Percentiles rank a stretch among this genome's conserved stretches.
These are phyloP conservation scores for Rutstroemia sp. DNA, from an alignment of 2,329 filamentous ascomycete genomes.

Conservation along the genomic window DNA sequence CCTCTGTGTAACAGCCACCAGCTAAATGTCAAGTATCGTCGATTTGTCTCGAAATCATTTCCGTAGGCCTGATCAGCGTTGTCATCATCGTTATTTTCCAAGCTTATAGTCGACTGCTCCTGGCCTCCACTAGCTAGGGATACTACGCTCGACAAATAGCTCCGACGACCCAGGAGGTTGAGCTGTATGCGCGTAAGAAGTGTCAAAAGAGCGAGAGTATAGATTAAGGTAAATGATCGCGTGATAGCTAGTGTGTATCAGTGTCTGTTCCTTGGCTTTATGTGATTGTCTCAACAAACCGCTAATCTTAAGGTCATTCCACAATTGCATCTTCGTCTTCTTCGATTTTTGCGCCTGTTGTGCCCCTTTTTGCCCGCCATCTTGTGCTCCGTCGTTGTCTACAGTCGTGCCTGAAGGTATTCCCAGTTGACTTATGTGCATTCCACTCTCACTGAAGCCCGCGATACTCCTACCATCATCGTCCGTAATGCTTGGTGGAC, in stretches of 20 bases:
- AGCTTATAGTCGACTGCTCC: slow-evolving; percentile 67
- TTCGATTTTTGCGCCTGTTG: slow-evolving; percentile 43
- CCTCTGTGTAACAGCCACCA: slow-evolving; percentile 96
- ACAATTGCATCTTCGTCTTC: slow-evolving; percentile 86
- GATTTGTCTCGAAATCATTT: slow-evolving; percentile 92
- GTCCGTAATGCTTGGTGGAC: slow-evolving; percentile 60
- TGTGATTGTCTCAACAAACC: slow-evolving; percentile 48
- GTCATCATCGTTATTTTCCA: slow-evolving; percentile 92
- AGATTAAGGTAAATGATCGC: slow-evolving; percentile 82
- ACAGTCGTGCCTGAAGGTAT: slow-evolving; percentile 44
- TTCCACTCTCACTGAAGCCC: slow-evolving; percentile 73
- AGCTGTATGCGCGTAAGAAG: slow-evolving; percentile 93
- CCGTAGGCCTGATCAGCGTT: slow-evolving; percentile 74
- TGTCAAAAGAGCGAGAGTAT: slow-evolving; percentile 81
- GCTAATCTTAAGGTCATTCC: slow-evolving; percentile 95
- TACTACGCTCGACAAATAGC: slow-evolving; percentile 92
- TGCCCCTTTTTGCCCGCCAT: slow-evolving; percentile 35
- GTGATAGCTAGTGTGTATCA: slow-evolving; percentile 61
- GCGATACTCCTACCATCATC: slow-evolving; percentile 73
- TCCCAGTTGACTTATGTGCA: slow-evolving; percentile 73
- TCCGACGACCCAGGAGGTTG: slow-evolving; percentile 89
- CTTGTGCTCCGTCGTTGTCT: slow-evolving; percentile 34
- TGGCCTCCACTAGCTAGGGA: slow-evolving; percentile 72
- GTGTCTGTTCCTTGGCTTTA: not conserved
- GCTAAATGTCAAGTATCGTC: slow-evolving; percentile 90